Base-by-base conservation (phyloP, 805 yeast species). In the Wickerhamomyces chambardii region DNA sequence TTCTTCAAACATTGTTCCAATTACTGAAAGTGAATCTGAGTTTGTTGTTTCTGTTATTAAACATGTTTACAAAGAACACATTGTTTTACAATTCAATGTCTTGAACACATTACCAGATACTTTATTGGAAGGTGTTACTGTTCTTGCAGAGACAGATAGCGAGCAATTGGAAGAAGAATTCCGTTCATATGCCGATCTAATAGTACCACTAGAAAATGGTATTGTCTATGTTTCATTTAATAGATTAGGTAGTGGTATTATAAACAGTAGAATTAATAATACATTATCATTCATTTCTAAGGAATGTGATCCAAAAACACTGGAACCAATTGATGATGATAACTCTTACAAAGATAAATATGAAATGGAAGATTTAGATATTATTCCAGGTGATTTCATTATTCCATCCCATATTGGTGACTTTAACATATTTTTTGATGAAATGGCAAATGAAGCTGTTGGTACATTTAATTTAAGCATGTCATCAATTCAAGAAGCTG, bases 331-430 rank as follows among this genome's bases (percentile, higher is more conserved):
- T 39, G 80, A 73, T 31, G 76, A 71, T 33, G 84, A 77, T 31
- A 97, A 96, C n/a, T n/a, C n/a, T 15, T 84, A 80, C 70, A 83
- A 82, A 45, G 97, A 92, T 58, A 95, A 89, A 59, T 92, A 90
- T 60, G 92, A 81, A 55, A 74, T 92, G 45, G 97, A 86, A 58
- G 82, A 80, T 38, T 66, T 87, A 50, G 76, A 73, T 38, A 55
- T 90, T 37, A 61, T 61, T 7, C 77, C 92, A 9, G 95, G 95
- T 27, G 97, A 87, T 56, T 90, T 78, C 59, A 68, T 86, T 38
- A 60, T 65, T 36, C 95, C 95, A 35, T 67, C 86, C 17, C 85
- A 75, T 55, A 73, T 80, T 42, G 85, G 92, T 30, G 75, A 78
- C 59, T 87, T 87, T 55, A 73, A 80, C 6, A 65, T 71, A 30